A percentile compares a stretch with the other conserved stretches of the same genome.
Evolutionary conservation across 371 early-diverging fungal species (phyloP).

Genomic region (Phascolomyces articulosus): DNA sequence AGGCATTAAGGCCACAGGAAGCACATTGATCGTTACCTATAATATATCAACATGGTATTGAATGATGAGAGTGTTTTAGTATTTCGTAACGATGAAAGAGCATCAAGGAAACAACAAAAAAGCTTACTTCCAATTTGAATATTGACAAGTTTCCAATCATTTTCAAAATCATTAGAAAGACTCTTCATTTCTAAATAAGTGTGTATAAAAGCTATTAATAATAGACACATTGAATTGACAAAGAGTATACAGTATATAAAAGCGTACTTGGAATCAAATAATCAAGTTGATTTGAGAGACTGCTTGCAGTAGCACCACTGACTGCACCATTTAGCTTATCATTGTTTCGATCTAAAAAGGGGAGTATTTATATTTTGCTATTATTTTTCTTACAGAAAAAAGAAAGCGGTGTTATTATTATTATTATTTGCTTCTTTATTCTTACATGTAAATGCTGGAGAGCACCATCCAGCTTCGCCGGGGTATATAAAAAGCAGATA

Average conservation of each 20-base stretch:
- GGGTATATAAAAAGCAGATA: no score
- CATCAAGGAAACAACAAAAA: no score
- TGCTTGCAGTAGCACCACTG: conserved; percentile 36
- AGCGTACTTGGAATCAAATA: conserved; percentile 37
- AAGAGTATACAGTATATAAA: background rate
- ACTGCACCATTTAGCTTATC: conserved; percentile 40
- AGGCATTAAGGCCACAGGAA: conserved; percentile 4
- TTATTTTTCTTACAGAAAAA: no score
- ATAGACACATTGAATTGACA: no score
- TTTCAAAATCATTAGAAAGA: conserved; percentile 16
- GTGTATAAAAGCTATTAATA: background rate
- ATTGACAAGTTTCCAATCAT: conserved; percentile 47
- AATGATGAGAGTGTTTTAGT: no score
- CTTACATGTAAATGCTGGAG: conserved; percentile 1
- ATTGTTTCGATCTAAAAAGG: background rate
- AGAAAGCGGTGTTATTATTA: no score
- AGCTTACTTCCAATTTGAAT: conserved; percentile 45
- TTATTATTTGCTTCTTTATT: background rate
- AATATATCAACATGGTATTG: background rate
- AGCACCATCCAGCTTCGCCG: background rate
- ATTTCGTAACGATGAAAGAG: conserved; percentile 7
- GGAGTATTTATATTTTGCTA: no score
- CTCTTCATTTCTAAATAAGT: conserved; percentile 20
- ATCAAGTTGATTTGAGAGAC: conserved; percentile 33
- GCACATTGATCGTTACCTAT: conserved; percentile 23